Base-by-base conservation (phyloP, 371 early-diverging fungal genomes). In the Mortierella sp. region DNA sequence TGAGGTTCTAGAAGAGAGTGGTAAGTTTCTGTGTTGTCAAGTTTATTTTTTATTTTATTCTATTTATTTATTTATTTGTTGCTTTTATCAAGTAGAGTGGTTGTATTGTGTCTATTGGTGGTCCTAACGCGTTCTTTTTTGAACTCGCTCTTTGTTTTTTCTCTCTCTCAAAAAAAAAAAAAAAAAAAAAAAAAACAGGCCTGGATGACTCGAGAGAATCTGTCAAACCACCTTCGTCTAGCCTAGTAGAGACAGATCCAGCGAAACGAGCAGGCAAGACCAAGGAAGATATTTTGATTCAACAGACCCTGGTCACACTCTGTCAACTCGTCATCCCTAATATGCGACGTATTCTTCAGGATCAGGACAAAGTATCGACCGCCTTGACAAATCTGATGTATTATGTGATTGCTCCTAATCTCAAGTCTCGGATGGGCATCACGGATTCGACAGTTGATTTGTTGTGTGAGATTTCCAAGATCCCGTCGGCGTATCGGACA, bases 361-460 rank as follows among this genome's bases (percentile, higher is more conserved):
- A 96, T 68, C 91, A 90, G 57, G 95, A 95, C 66, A 84, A 90
- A 4, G 87, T 92, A 57, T 84, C 87, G 53, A 83, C 86, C 1
- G 61, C 92, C 0, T 71, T 92, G 6, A 86, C 88, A 21, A 95
- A 94, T 66, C 57, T 94, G 7, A 88, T 94, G 62, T 94, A 96
- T 69, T 95, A 95, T 75, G 88, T 94, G 21, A 86, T 95, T 45
- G 88, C 85, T 0, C 95, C 96, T 14, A 80, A 84, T 1, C 66
- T 96, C 16, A 90, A 90, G 57, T 85, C 91, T 5, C 89, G 84
- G 7, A 60, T 62, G 6, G 81, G 80, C 14, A 58, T 74, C n/a
- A 68, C 68, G 28, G 71, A 70, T 43, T 61, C 79, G 12, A 64
- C 70, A 1, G 68, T 83, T 44, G 80, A 85, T 62, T 52, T 76